phyloP scores from a whole-genome alignment of 2,329 filamentous ascomycete species.

The Coccinonectria pachysandricola region DNA sequence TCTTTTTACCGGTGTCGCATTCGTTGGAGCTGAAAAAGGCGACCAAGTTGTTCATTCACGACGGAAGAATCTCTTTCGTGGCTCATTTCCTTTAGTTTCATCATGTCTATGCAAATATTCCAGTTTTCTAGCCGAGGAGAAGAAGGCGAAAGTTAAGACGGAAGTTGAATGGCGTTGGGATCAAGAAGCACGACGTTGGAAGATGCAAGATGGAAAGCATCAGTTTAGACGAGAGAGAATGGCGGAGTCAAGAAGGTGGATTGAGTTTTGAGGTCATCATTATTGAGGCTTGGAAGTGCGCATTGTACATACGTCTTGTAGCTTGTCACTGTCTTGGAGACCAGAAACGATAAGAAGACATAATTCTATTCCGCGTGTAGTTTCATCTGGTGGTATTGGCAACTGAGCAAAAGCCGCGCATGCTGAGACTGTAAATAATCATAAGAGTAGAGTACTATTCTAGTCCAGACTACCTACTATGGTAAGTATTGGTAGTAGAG shows the following conservation, averaged over 20 bases:
- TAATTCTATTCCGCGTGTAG: slow-evolving; percentile 7
- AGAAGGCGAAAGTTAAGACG: slow-evolving; percentile 2
- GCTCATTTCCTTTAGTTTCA: background rate
- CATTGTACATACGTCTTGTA: too few species aligned
- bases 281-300: too few species aligned
- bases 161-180: slow-evolving; percentile 2
- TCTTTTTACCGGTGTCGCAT: slow-evolving; percentile 15
- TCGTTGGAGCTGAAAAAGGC: slow-evolving; percentile 21
- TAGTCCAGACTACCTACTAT: too few species aligned
- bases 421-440: too few species aligned
- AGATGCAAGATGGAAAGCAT: slow-evolving; percentile 6
- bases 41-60: slow-evolving; percentile 19
- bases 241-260: slow-evolving; percentile 5
- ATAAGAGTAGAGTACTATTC: too few species aligned
- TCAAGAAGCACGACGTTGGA: slow-evolving; percentile 1
- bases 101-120: slow-evolving; percentile 2
- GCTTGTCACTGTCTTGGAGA: slow-evolving; percentile 19
- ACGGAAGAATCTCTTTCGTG: slow-evolving; percentile 14
- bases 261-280: slow-evolving; percentile 16
- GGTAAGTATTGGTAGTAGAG: too few species aligned
- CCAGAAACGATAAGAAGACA: slow-evolving; percentile 15
- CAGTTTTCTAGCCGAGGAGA: slow-evolving; percentile 3
- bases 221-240: slow-evolving; percentile 2
- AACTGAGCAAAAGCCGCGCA: too few species aligned
- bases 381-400: background rate